Evolutionary conservation across 495 filamentous ascomycete genomes (phyloP).

Genomic region (Lepidopterella palustris): DNA sequence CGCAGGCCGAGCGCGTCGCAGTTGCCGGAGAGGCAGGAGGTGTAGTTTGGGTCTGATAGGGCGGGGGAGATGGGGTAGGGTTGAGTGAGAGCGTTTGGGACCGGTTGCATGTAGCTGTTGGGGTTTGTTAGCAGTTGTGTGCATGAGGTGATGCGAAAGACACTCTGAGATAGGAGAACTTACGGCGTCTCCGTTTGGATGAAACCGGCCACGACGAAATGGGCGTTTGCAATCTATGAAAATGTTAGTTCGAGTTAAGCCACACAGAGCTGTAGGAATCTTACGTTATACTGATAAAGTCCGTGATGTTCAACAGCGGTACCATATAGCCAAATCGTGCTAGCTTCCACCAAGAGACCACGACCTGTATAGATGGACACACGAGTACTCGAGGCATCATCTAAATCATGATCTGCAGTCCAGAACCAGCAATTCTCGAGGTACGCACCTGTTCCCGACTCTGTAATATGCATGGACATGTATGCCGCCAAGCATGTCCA

Average conservation of each 20-base stretch:
- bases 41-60: conserved; percentile 70
- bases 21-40: conserved; percentile 43
- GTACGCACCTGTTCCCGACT: conserved; percentile 59
- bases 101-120: conserved; percentile 16
- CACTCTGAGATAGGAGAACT: conserved; percentile 1
- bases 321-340: conserved; percentile 59
- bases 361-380: conserved; percentile 90
- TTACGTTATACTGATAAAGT: conserved; percentile 67
- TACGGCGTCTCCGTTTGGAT: conserved; percentile 86
- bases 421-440: conserved; percentile 94
- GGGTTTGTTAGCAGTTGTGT: conserved; percentile 33
- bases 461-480: conserved; percentile 73
- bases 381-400: conserved; percentile 67
- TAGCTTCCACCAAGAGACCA: conserved; percentile 68
- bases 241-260: conserved; percentile 10
- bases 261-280: background rate
- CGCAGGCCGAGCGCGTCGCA: conserved; percentile 82
- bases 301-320: conserved; percentile 83
- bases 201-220: conserved; percentile 75
- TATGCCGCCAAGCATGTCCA: conserved; percentile 63
- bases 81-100: conserved; percentile 69
- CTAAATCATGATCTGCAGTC: conserved; percentile 79
- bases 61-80: conserved; percentile 66
- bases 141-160: background rate
- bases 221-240: conserved; percentile 71